Evolutionary conservation across 768 basidiomycete genomes (phyloP), one percentile per base, ranked within the genome.

Genomic region (Cytidiella melzeri): DNA sequence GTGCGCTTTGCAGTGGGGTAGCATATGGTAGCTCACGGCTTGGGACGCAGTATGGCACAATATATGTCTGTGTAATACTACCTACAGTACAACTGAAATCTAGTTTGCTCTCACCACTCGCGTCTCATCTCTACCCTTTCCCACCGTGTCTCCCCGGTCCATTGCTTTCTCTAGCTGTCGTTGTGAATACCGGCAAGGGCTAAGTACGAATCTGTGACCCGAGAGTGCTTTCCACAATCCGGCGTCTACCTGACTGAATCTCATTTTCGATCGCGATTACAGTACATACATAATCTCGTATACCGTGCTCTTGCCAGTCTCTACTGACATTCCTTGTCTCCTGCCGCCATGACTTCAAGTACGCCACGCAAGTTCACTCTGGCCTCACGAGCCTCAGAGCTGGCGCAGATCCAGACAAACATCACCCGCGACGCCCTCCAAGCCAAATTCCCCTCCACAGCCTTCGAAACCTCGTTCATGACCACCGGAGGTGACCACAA

Each of bases 381-480:
- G 38, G 95, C 92, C 39, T 94, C 94, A 9, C 78, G 95, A 34
- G 80, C 80, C 37, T 93, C 91, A 3, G 80, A 91, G 60, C 82
- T 98, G 9, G 94, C 95, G 4, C 81, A 89, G 66, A 76, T 91
- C 57, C 95, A 98, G 67, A 92, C 94, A 15, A 81, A 90, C 61
- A 77, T 80, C 47, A 92, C 93, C 38, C 71, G 83, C 47, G 78
- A 76, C 43, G 70, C 76, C 3, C 77, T 97, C 47, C 68, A 77
- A 38, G 64, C 71, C 20, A 66, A 73, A 3, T 81, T 81, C 63
- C 82, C 87, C 9, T 59, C 61, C 11, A 57, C 70, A 36, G 50
- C 63, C 5, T 80, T 83, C 65, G 67, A 70, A 24, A 74, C 83
- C 34, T 68, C 70, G 27, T 79, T 76, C 64, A 83, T 83, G 74